Base-by-base conservation (phyloP, 768 basidiomycete species). In the Pleurotus tuber-regium region DNA sequence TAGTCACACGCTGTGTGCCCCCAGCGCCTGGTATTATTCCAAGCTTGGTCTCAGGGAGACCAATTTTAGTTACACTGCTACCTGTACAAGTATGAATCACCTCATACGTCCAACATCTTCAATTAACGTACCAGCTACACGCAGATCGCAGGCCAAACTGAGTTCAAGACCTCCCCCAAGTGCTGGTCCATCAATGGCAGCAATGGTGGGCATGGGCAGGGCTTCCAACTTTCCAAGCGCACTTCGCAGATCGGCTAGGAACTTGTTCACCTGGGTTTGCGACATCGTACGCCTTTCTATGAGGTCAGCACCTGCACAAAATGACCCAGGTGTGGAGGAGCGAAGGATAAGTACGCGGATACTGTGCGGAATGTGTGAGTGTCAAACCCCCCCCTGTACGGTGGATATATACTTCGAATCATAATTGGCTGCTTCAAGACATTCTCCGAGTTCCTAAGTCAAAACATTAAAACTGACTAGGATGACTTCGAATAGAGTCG, bases 221-320 rank as follows among this genome's bases (percentile, higher is more conserved):
- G 76, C 73, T 68, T 94, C 92, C n/a, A 98, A 78, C 60, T 80
- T 80, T 24, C 78, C 75, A 33, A 98, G 67, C 7, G 89, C 79
- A 31, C 74, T 71, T 24, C 94, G 81, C 19, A 97, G 74, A 58
- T 87, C 83, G 43, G 75, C 68, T 40, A 97, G 85, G 69, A 96
- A 97, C 59, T 76, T 80, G 60, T 80, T 70, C 30, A 96, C 86
- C 59, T 93, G 85, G 3, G 68, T 47, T 56, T 81, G 77, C 9
- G 84, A 72, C 94, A 98, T 97, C 1, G 79, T 79, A n/a, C 84
- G 82, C 49, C 94, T 76, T 63, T 98, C 94, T 43, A 74, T 74
- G 40, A 97, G 81, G 66, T 98, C 94, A 6, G 94, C 94, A 9
- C 94, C 94, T 12, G 94, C 86, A 63, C 94, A 98, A 69, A 97